Evolutionary conservation across 1,284 basidiomycete genomes (phyloP).

Genomic region (Takashimella tepidaria): DNA sequence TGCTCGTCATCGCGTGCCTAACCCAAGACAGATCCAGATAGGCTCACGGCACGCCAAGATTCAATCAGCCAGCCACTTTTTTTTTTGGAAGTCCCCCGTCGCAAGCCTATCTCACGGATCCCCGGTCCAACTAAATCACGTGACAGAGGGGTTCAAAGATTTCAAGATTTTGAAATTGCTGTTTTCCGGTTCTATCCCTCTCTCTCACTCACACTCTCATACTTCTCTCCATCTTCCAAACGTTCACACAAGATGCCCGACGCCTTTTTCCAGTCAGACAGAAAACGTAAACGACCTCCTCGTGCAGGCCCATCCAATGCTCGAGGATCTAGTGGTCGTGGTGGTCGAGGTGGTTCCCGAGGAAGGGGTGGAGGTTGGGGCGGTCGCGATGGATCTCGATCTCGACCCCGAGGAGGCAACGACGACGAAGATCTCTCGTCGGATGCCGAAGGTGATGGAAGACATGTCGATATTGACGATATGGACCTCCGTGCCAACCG

Average conservation of each 20-base stretch:
- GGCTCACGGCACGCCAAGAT: not conserved
- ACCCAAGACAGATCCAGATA: not conserved
- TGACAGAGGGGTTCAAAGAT: too few relatives aligned
- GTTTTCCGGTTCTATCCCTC: too few relatives aligned
- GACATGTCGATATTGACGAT: slow-evolving; percentile 58
- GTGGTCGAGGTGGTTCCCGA: slow-evolving; percentile 29
- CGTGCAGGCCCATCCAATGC: slow-evolving; percentile 14
- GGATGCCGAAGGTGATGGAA: slow-evolving; percentile 55
- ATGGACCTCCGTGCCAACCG: slow-evolving; percentile 61
- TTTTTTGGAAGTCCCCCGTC: too few relatives aligned
- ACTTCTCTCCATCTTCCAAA: not conserved
- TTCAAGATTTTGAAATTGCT: not conserved
- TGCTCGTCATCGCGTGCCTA: slow-evolving; percentile 6
- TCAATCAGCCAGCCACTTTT: too few relatives aligned
- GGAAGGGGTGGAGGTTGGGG: slow-evolving; percentile 5
- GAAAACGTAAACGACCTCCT: slow-evolving; percentile 61
- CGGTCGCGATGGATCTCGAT: not conserved
- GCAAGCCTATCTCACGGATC: not conserved
- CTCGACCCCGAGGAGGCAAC: slow-evolving; percentile 6
- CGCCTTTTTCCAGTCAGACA: slow-evolving; percentile 68
- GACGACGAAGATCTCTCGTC: slow-evolving; percentile 66
- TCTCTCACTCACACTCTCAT: not conserved
- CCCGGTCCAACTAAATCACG: too few relatives aligned
- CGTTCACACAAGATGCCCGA: slow-evolving; percentile 60
- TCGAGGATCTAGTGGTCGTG: too few relatives aligned